Percentiles rank a stretch among this genome's conserved stretches.
Evolutionary conservation across 2,329 filamentous ascomycete genomes (phyloP).

Genomic region (Colletotrichum sp.): DNA sequence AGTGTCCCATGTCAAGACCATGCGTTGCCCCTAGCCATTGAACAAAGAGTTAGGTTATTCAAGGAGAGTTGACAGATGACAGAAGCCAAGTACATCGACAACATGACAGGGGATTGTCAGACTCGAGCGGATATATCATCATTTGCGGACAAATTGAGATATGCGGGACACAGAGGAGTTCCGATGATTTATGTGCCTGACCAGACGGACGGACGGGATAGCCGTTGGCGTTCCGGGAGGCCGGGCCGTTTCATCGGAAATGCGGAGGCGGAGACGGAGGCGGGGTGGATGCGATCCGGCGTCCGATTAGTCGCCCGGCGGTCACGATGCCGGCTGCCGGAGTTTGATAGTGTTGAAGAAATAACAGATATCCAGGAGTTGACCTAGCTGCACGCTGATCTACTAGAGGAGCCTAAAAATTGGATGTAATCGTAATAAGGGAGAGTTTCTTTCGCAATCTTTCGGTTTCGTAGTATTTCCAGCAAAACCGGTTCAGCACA

Average conservation of each 20-base stretch:
- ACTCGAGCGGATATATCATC: not conserved
- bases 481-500: not conserved
- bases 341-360: not conserved
- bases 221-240: not conserved
- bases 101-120: too few species aligned
- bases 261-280: slow-evolving; percentile 1
- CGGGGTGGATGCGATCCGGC: not conserved
- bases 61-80: too few species aligned
- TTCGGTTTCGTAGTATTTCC: not conserved
- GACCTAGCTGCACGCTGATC: not conserved
- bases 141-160: not conserved
- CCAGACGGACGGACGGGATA: not conserved
- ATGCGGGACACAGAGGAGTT: not conserved
- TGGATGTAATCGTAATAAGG: too few species aligned
- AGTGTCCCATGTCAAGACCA: too few species aligned
- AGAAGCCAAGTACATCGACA: too few species aligned
- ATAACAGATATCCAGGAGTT: not conserved
- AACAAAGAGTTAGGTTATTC: not conserved
- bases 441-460: too few species aligned
- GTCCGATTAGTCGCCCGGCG: not conserved
- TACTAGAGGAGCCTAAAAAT: not conserved
- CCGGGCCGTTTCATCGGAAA: not conserved
- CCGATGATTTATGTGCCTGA: not conserved
- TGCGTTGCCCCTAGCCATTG: too few species aligned
- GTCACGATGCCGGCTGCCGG: not conserved